Evolutionary conservation across 2,329 filamentous ascomycete species (phyloP), one percentile per base, ranked within the genome.

Genomic region (Penicillium brevicompactum): DNA sequence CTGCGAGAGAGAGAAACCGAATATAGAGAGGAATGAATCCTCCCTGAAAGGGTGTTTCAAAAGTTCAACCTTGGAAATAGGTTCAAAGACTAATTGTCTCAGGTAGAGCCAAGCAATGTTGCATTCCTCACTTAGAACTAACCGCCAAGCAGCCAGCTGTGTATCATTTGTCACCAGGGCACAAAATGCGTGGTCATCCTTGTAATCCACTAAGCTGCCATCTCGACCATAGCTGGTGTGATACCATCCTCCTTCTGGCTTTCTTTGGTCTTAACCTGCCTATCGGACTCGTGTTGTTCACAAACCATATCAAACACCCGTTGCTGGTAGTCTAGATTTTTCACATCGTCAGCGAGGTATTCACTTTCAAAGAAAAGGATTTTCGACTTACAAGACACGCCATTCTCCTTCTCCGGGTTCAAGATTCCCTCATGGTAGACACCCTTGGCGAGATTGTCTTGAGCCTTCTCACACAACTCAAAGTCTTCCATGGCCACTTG

Each of bases 401-500:
- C 82, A 47, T 76, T 82, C 64, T 84, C 82, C 65, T 84, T 83
- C 21, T 72, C 70, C 4, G 81, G 81, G 61, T 85, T 84, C 56
- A 85, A 67, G 9, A 84, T 77, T 0, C 82, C 82, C 58, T 83
- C 80, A 2, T 74, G 73, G 63, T 84, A 84, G 3, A 84, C 75
- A 0, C 82, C 82, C 18, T 74, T 76, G 48, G 80, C 75, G 9
- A 85, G 69, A 59, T 84, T 84, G 32, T 72, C 70, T 63, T 85
- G 82, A 1, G 82, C 80, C 48, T 78, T 81, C 66, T 84, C 82
- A 60, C 82, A 85, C 1, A 84, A 70, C 66, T 84, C 82, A 57
- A 77, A 84, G 54, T 84, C 82, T 57, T 84, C 82, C 55, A 82
- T 65, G 0, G 82, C 82, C 3, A 85, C 82, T 57, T 82, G 81